Evolutionary conservation across 2,329 filamentous ascomycete genomes (phyloP), one percentile per base, ranked within the genome.

Genomic region (Akanthomyces dipterigenus): DNA sequence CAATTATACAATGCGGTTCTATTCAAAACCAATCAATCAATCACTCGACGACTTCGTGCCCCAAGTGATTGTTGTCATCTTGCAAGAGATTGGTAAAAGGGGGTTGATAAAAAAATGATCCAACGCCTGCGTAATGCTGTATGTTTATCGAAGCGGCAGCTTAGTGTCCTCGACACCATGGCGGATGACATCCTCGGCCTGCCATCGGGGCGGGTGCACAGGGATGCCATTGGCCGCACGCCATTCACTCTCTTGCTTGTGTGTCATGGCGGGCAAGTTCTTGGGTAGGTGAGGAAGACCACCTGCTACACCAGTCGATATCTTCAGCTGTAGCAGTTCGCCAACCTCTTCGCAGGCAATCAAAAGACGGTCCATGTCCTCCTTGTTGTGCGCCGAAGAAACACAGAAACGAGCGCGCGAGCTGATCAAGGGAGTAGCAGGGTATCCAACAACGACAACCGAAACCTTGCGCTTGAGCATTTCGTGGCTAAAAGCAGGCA

Each of bases 401-500:
- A 99, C 87, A 73, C 95, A 99, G 84, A 99, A 97, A 53, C 95
- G 89, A 55, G 91, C 95, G 65, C 95, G 89, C 22, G 93, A 97
- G 64, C 90, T 96, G 68, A 98, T 96, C 50, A 99, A 84, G 1
- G 95, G 95, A 2, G 95, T 99, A 9, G 93, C 95, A 6, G 95
- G 95, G 73, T 99, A 99, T 57, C 93, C 95, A 64, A 99, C 95
- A 50, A 99, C 91, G 43, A 99, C 95, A 56, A 98, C 91, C 0
- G 93, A 95, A 68, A 99, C 98, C 76, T 97, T 98, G 71, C 95
- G 91, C 78, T 90, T 91, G 63, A 98, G 85, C 95, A 99, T 98
- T 75, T 98, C 95, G 73, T 96, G 95, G 55, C 92, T 97, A 76
- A 99, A 99, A 63, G 95, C 93, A 5, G 93, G 90, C 82, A 99